Conservation (phyloP, 208 protist species). For the Acanthamoeba lenticulata region DNA sequence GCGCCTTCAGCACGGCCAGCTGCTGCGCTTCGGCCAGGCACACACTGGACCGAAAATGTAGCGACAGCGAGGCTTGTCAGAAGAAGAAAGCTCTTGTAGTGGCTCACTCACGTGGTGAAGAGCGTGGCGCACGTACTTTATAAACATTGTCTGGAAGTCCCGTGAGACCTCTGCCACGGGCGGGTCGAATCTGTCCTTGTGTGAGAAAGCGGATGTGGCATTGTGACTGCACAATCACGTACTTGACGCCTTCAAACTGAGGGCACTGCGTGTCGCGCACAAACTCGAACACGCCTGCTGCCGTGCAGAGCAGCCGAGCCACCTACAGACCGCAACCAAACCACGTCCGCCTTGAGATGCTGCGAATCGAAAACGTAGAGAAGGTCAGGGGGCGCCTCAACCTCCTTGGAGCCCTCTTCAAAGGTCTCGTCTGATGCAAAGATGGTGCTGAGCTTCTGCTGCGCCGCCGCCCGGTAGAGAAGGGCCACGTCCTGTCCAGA, state of each 20-base stretch:
- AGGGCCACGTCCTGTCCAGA: neutral
- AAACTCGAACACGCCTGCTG: conserved; percentile 6
- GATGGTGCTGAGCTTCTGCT: neutral
- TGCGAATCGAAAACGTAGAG: no score
- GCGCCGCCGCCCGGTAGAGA: neutral
- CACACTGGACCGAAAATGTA: neutral
- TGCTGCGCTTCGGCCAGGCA: conserved; percentile 31
- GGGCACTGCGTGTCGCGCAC: neutral
- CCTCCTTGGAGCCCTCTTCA: conserved; percentile 25
- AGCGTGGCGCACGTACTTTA: neutral
- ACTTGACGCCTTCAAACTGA: no score
- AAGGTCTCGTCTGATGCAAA: neutral
- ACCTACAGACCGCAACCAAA: neutral
- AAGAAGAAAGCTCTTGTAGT: neutral
- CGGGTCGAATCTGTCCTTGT: conserved; percentile 2
- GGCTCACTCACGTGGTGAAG: neutral
- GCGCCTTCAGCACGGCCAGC: neutral
- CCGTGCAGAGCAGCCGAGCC: neutral
- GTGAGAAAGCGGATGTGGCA: no score
- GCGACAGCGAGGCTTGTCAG: neutral
- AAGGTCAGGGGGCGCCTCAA: neutral
- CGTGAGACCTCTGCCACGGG: neutral
- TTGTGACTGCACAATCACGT: neutral
- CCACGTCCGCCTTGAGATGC: neutral
- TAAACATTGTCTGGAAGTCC: neutral